Base-by-base conservation (phyloP, 257 asterid species). In the Striga asiatica region DNA sequence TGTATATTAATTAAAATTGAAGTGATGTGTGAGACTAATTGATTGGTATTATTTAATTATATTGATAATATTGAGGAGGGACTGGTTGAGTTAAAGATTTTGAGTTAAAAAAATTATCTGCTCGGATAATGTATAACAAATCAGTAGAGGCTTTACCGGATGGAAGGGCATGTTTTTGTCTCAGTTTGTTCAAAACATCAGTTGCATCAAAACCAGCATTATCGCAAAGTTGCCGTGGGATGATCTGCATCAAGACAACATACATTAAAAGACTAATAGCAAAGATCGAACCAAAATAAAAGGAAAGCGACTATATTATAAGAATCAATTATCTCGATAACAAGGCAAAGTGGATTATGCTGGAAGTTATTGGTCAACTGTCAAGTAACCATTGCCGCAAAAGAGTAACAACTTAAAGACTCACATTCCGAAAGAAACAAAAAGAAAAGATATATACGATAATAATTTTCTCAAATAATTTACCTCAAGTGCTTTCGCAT, bases 401-500 rank as follows among this genome's bases (percentile, higher is more conserved):
- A 41, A 41, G 48, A 22, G 35, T 29, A 1, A 29, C 5, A 5
- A 10, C 45, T 12, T n/a, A n/a, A 23, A 16, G 10, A 25, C 2
- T 19, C 31, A 49, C 20, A 8, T 38, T 38, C 21, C 0, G 18
- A 20, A 50, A 46, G 0, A 19, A 19, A 5, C 12, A 23, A 42
- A 0, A 62, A 20, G 29, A n/a, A n/a, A n/a, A n/a, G n/a, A n/a
- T n/a, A n/a, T n/a, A n/a, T n/a, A n/a, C n/a, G n/a, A n/a, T n/a
- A n/a, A n/a, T 27, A 19, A 32, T 14, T 28, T 35, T 32, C 54
- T 3, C 19, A 20, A 3, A 58, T 53, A 19, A 60, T 43, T 38
- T 72, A 88, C 96, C 96, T 88, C 96, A 58, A 84, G 93, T 51
- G 96, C 87, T 76, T 84, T 88, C 34, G 96, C 94, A 12, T 77